A percentile compares a stretch with the other conserved stretches of the same genome.
Evolutionary conservation across 1,139 yeast genomes (phyloP).

Genomic region (Taphrina deformans): DNA sequence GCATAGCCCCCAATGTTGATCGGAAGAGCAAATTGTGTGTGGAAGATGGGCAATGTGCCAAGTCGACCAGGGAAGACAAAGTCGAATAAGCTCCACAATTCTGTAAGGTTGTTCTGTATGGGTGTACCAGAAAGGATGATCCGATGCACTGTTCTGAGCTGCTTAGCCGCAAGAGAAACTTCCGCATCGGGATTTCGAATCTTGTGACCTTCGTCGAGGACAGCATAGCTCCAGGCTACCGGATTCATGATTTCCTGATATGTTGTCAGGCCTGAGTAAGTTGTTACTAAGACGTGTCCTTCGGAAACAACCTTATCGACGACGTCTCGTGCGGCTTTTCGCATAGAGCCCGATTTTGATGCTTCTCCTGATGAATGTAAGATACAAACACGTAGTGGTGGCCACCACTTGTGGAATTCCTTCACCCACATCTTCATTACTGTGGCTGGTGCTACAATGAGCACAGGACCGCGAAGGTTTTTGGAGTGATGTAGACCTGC

Average conservation of each 20-base stretch:
- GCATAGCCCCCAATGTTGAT: constrained; percentile 98
- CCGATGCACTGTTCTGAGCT: constrained; percentile 74
- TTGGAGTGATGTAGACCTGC: constrained; percentile 89
- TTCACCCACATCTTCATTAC: constrained; percentile 95
- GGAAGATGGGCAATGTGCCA: constrained; percentile 93
- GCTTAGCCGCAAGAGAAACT: constrained; percentile 81
- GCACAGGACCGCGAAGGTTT: constrained; percentile 68
- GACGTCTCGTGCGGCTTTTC: constrained; percentile 41
- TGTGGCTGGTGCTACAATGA: constrained; percentile 94
- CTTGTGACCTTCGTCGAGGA: constrained; percentile 94
- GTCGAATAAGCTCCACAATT: constrained; percentile 92
- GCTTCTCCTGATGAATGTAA: constrained; percentile 93
- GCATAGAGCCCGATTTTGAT: constrained; percentile 56
- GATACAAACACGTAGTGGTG: constrained; percentile 81
- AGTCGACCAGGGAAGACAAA: constrained; percentile 91
- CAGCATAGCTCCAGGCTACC: constrained; percentile 82
- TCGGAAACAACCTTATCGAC: constrained; percentile 54
- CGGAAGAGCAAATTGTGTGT: constrained; percentile 86
- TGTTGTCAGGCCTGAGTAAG: constrained; percentile 83
- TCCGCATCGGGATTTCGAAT: constrained; percentile 92
- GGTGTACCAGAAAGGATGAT: constrained; percentile 94
- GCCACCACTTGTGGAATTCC: constrained; percentile 98
- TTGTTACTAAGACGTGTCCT: constrained; percentile 89
- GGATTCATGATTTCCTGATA: constrained; percentile 71
- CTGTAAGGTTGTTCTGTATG: constrained; percentile 86